A percentile compares a stretch with the other conserved stretches of the same genome.
phyloP scores from a whole-genome alignment of 179 eudicot genomes.

The Gypsophila paniculata region DNA sequence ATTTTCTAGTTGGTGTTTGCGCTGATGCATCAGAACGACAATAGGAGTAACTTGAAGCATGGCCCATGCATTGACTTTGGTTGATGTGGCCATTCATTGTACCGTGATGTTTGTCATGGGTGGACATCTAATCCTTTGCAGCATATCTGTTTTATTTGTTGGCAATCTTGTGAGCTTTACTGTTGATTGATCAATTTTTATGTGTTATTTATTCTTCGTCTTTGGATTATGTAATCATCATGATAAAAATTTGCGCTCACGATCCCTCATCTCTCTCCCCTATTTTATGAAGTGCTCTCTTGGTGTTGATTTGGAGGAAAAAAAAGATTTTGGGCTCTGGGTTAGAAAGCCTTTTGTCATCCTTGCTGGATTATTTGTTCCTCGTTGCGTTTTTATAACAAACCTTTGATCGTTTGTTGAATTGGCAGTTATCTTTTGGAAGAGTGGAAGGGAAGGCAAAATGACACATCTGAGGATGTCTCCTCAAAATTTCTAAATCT shows the following conservation, averaged over 20 bases:
- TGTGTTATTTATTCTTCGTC: neutral
- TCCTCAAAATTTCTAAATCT: conserved; percentile 57
- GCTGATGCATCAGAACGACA: neutral
- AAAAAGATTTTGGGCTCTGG: neutral
- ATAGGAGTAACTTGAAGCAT: neutral
- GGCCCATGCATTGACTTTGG: neutral
- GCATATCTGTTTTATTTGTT: neutral
- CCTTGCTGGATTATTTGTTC: neutral
- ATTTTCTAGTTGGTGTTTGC: neutral
- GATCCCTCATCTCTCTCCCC: neutral
- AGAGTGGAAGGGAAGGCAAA: conserved; percentile 92
- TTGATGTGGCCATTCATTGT: neutral
- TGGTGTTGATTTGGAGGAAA: neutral
- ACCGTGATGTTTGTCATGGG: neutral
- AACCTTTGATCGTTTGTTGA: conserved; percentile 14
- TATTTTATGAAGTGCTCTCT: neutral
- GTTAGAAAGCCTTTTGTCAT: neutral
- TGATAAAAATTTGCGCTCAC: neutral
- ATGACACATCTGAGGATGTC: conserved; percentile 59
- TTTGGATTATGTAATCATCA: neutral
- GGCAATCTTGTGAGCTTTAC: neutral
- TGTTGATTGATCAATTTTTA: neutral
- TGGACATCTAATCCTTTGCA: neutral
- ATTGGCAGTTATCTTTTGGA: conserved; percentile 76
- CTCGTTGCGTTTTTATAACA: conserved; percentile 13